Percentiles rank a stretch among this genome's conserved stretches.
phyloP scores from a whole-genome alignment of 106 monocot genomes.

The Dendrobium catenatum region DNA sequence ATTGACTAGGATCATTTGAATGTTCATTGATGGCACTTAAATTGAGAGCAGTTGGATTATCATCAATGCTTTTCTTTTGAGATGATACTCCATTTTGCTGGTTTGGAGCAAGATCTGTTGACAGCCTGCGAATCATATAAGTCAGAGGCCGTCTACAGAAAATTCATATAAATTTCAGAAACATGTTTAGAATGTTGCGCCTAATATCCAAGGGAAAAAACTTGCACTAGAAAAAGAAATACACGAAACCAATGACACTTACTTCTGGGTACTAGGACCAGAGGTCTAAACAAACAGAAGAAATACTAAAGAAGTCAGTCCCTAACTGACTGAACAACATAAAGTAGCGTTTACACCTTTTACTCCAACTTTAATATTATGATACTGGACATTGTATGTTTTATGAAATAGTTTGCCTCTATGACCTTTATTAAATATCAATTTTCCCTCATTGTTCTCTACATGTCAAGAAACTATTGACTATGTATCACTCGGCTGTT shows the following conservation, averaged over 20 bases:
- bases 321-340: neutral
- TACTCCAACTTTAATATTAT: neutral
- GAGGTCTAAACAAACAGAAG: neutral
- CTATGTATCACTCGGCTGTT: neutral
- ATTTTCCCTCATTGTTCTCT: neutral
- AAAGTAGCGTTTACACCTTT: neutral
- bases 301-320: neutral
- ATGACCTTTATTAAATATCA: neutral
- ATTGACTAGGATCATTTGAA: slow-evolving; percentile 23
- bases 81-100: slow-evolving; percentile 38
- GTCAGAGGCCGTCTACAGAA: neutral
- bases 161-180: neutral
- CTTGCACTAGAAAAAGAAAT: neutral
- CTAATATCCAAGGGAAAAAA: neutral
- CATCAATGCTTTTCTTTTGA: slow-evolving; percentile 28
- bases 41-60: slow-evolving; percentile 23
- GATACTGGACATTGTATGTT: neutral
- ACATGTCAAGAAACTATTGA: neutral
- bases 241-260: neutral
- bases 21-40: slow-evolving; percentile 18
- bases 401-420: neutral
- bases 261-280: neutral
- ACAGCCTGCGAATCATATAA: slow-evolving; percentile 31
- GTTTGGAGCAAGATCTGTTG: slow-evolving; percentile 29
- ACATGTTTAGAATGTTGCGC: neutral